Percentiles rank a stretch among this genome's conserved stretches.
phyloP scores from a whole-genome alignment of 495 filamentous ascomycete genomes.

The Pseudotulostoma volvatum region DNA sequence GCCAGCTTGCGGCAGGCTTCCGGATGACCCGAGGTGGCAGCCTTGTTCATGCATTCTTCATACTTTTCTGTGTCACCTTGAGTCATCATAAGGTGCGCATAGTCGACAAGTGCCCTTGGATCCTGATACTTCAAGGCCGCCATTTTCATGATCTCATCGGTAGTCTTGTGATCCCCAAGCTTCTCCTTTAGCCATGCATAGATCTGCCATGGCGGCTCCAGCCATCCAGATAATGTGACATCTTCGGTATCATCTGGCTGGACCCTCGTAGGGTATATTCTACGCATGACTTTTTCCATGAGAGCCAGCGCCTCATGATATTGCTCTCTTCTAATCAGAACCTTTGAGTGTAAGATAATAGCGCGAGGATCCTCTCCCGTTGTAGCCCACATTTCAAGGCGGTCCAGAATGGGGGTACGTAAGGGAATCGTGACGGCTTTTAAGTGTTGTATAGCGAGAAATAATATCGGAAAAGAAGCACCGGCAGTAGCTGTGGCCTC shows the following conservation, averaged over 20 bases:
- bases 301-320: conserved; percentile 10
- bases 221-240: conserved; percentile 1
- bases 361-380: conserved; percentile 14
- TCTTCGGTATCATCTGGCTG: conserved; percentile 2
- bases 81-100: conserved; percentile 13
- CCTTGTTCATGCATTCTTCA: conserved; percentile 21
- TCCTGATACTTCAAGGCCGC: conserved; percentile 22
- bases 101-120: conserved; percentile 12
- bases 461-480: not conserved
- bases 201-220: conserved; percentile 13
- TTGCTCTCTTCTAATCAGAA: conserved; percentile 11
- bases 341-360: conserved; percentile 18
- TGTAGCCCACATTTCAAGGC: not conserved
- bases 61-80: conserved; percentile 14
- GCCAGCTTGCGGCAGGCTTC: conserved; percentile 20
- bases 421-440: not conserved
- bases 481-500: not conserved
- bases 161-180: conserved; percentile 2
- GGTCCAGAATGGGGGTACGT: not conserved
- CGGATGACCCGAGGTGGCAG: conserved; percentile 13
- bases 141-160: conserved; percentile 6
- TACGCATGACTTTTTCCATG: conserved; percentile 12
- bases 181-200: conserved; percentile 5
- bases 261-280: conserved; percentile 6
- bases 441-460: not conserved